Percentiles rank a stretch among this genome's conserved stretches.
These are phyloP conservation scores for Piromyces finnis DNA, from an alignment of 192 early-diverging fungal species.

Conservation along the genomic window DNA sequence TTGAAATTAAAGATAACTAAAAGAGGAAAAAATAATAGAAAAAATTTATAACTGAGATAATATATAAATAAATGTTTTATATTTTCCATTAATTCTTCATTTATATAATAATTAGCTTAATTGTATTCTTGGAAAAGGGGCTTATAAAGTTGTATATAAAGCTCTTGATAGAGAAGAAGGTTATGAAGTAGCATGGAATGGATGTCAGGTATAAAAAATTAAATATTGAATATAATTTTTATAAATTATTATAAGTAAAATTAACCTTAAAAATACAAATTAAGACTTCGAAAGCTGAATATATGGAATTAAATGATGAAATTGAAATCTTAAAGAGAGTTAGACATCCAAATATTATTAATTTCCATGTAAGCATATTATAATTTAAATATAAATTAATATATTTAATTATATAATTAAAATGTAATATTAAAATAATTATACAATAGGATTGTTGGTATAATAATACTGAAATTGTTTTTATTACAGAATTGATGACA, in stretches of 20 bases:
- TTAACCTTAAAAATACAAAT: neutral
- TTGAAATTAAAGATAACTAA: no score
- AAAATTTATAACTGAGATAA: no score
- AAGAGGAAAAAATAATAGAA: no score
- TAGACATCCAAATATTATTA: neutral
- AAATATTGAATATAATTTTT: neutral
- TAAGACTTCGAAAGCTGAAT: neutral
- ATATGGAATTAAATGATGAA: neutral
- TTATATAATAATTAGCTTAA: slow-evolving; percentile 11
- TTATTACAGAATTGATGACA: slow-evolving; percentile 80
- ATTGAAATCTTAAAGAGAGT: neutral
- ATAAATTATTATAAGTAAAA: neutral
- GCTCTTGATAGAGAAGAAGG: slow-evolving; percentile 30
- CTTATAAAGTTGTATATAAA: slow-evolving; percentile 33
- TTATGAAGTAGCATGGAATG: slow-evolving; percentile 31
- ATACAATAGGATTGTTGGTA: neutral
- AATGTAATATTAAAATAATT: no score
- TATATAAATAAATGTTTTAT: no score
- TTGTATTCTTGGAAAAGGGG: slow-evolving; percentile 24
- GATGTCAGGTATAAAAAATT: slow-evolving; percentile 27
- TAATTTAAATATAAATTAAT: no score
- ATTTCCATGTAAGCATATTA: neutral
- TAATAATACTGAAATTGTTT: slow-evolving; percentile 8
- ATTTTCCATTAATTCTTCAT: no score
- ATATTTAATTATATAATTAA: no score